Base-by-base conservation (phyloP, 1,284 basidiomycete genomes). In the Sanghuangporus weigelae region DNA sequence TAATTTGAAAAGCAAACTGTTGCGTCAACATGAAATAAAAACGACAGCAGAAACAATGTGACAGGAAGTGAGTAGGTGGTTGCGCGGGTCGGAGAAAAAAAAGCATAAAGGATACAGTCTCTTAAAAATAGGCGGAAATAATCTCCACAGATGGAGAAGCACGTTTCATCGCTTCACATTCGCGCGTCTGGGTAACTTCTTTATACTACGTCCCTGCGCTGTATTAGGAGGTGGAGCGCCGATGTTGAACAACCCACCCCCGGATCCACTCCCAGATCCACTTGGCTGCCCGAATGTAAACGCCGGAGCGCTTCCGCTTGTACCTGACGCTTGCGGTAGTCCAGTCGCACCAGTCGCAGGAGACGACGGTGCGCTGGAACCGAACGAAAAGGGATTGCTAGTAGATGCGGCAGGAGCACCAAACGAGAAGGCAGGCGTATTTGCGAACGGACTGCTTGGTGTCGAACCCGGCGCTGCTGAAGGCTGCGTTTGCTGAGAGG, bases 281-380 rank as follows among this genome's bases (percentile, higher is more conserved):
- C 66, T 21, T 67, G 60, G 23, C 66, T 63, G 67, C 35, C 72
- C 73, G 51, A 76, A 72, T 21, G 67, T 70, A 53, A 79, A 75
- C 50, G 81, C 78, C 14, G 61, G 42, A 16, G 44, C 12, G 36
- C 44, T 31, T 44, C 79, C 77, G 66, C 57, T 63, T 3, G 77
- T 71, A 46, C 71, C 73, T 12, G 79, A 78, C 16, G 73, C 68
- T 23, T 67, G 69, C 4, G 72, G 78, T 60, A 69, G 68, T 66
- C 65, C 73, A 49, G 70, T 63, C 38, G 67, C 74, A 8, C 72
- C 72, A 57, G 74, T 73, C 57, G 79, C 81, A 21, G 85, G 86
- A n/a, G 86, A 87, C 44, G 79, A 77, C 59, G 85, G 84, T 67
- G 85, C 84, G 64, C 77, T 79, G 44, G 68, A 12, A 68, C 69